Percentiles rank a stretch among this genome's conserved stretches.
phyloP scores from a whole-genome alignment of 805 yeast genomes.

The Monosporozyma servazzii region DNA sequence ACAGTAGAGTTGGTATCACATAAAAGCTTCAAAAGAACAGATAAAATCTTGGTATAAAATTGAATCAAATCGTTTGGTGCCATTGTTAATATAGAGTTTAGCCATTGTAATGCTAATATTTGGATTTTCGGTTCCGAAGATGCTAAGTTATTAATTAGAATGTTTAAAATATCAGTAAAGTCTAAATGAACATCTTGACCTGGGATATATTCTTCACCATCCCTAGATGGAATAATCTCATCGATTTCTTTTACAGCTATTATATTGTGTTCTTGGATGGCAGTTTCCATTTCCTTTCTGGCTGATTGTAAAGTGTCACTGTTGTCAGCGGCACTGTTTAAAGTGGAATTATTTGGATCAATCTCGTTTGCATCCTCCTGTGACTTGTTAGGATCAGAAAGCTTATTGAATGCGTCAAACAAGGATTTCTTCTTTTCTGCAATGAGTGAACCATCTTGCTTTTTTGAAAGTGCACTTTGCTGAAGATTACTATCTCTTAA shows the following conservation, averaged over 20 bases:
- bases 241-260: conserved; percentile 2
- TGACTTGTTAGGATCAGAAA: neutral
- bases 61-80: conserved; percentile 70
- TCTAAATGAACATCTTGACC: conserved; percentile 81
- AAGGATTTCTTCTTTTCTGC: conserved; percentile 29
- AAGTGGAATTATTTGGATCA: neutral
- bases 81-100: conserved; percentile 55
- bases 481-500: conserved; percentile 13
- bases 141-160: conserved; percentile 71
- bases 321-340: neutral
- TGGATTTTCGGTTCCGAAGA: conserved; percentile 70
- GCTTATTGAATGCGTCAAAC: conserved; percentile 15
- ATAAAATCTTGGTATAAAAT: conserved; percentile 63
- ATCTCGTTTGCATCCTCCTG: neutral
- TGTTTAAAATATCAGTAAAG: conserved; percentile 69
- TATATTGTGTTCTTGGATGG: conserved; percentile 6
- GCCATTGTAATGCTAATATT: conserved; percentile 73
- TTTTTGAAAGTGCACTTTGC: conserved; percentile 17
- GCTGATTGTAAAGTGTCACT: neutral
- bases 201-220: conserved; percentile 52
- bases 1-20: conserved; percentile 44
- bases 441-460: conserved; percentile 23
- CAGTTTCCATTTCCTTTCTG: conserved; percentile 8
- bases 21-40: conserved; percentile 56
- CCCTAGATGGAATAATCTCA: conserved; percentile 14